A percentile compares a stretch with the other conserved stretches of the same genome.
phyloP scores from a whole-genome alignment of 148 eudicot genomes.

The Vaccinium macrocarpon region DNA sequence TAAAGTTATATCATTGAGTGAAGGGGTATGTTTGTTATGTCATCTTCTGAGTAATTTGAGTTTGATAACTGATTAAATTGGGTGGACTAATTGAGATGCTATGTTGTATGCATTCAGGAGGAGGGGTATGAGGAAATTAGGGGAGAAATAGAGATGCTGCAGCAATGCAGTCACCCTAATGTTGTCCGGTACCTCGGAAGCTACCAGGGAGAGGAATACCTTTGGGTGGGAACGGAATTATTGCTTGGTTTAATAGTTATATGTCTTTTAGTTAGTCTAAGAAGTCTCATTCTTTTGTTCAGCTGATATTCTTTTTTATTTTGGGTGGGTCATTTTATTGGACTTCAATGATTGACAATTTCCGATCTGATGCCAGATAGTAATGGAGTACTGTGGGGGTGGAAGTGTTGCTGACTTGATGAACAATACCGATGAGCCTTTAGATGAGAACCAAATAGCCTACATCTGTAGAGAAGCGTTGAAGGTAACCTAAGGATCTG shows the following conservation, averaged over 20 bases:
- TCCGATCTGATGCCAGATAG: constrained; percentile 67
- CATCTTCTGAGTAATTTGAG: not conserved
- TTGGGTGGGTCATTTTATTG: not conserved
- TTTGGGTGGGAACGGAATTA: constrained; percentile 61
- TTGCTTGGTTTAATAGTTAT: constrained; percentile 1
- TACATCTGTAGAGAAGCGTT: constrained; percentile 85
- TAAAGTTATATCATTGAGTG: constrained; percentile 88
- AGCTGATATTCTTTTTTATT: not conserved
- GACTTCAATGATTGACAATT: not conserved
- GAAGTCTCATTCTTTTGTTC: not conserved
- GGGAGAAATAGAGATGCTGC: constrained; percentile 99
- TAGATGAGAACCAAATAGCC: constrained; percentile 91
- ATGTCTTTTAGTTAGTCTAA: not conserved
- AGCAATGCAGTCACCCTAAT: constrained; percentile 99
- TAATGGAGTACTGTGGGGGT: constrained; percentile 99
- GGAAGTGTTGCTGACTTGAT: constrained; percentile 99
- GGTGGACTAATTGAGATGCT: constrained; percentile 2
- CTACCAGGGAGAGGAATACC: constrained; percentile 97
- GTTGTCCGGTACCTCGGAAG: constrained; percentile 98
- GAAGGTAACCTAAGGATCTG: constrained; percentile 51
- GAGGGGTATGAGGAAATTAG: constrained; percentile 99
- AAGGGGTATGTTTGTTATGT: constrained; percentile 62
- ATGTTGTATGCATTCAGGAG: constrained; percentile 48
- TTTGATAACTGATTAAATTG: constrained; percentile 15
- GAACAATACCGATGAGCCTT: constrained; percentile 86